Conservation (phyloP, 2,329 filamentous ascomycete species). For the Monilinia aucupariae region DNA sequence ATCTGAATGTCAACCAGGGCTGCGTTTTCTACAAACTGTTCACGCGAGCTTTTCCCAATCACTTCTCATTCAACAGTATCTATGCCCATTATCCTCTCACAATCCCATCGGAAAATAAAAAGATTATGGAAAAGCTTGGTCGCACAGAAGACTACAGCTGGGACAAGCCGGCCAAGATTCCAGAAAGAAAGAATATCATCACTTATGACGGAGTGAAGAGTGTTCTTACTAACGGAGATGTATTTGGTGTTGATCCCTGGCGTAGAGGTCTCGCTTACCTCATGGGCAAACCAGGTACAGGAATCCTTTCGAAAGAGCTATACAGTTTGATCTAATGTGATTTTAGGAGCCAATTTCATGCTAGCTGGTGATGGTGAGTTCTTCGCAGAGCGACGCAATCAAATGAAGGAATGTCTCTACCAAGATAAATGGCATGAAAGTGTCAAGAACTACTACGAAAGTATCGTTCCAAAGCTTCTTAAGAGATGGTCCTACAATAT, state of each 20-base stretch:
- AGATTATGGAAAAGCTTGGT: slow-evolving; percentile 60
- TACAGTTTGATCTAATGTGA: not conserved
- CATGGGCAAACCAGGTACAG: slow-evolving; percentile 19
- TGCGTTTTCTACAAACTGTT: slow-evolving; percentile 82
- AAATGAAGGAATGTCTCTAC: slow-evolving; percentile 53
- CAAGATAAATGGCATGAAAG: slow-evolving; percentile 55
- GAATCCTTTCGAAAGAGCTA: not conserved
- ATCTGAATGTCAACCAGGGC: slow-evolving; percentile 51
- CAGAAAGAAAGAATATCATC: slow-evolving; percentile 15
- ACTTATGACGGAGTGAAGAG: slow-evolving; percentile 26
- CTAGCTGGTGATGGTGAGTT: slow-evolving; percentile 46
- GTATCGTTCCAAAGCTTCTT: slow-evolving; percentile 41
- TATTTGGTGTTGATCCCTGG: slow-evolving; percentile 32
- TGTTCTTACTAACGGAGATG: slow-evolving; percentile 30
- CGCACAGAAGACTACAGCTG: slow-evolving; percentile 22
- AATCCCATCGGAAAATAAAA: slow-evolving; percentile 63
- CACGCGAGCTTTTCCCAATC: slow-evolving; percentile 68
- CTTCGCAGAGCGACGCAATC: slow-evolving; percentile 47
- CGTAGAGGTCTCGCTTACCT: slow-evolving; percentile 14
- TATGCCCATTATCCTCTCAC: slow-evolving; percentile 62
- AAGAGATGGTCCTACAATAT: slow-evolving; percentile 42
- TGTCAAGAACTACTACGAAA: slow-evolving; percentile 61
- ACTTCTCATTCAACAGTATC: slow-evolving; percentile 74
- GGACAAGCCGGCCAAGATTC: slow-evolving; percentile 22
- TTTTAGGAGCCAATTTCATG: slow-evolving; percentile 46